Evolutionary conservation across 192 early-diverging fungal species (phyloP).

Genomic region (Coemansia sp.): DNA sequence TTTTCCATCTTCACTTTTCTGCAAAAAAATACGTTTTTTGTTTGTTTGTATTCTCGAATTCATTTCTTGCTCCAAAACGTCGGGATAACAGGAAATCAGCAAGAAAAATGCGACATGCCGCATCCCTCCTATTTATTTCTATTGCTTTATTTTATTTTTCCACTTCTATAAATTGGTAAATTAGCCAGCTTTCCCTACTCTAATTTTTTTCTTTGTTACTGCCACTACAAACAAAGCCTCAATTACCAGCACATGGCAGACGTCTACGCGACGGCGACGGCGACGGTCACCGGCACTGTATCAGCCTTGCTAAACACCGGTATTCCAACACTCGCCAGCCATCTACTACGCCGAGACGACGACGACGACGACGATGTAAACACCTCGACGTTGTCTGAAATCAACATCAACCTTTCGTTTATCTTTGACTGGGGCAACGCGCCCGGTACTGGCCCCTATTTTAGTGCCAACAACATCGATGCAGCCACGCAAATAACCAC

Average conservation of each 20-base stretch:
- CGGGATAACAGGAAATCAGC: no score
- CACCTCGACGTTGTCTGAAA: slow-evolving; percentile 14
- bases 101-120: no score
- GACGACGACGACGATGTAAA: slow-evolving; percentile 10
- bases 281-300: neutral
- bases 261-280: neutral
- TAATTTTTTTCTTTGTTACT: neutral
- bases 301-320: neutral
- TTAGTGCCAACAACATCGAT: slow-evolving; percentile 48
- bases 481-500: slow-evolving; percentile 51
- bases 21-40: neutral
- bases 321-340: neutral
- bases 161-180: neutral
- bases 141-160: neutral
- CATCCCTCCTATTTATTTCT: neutral
- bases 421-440: slow-evolving; percentile 54
- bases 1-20: neutral
- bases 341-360: neutral
- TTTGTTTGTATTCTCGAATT: no score
- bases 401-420: slow-evolving; percentile 35
- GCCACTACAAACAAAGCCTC: no score
- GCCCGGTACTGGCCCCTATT: slow-evolving; percentile 51
- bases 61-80: no score
- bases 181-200: no score
- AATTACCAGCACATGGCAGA: neutral